Conservation (phyloP, 768 basidiomycete species). For the Leccinum obscurum region DNA sequence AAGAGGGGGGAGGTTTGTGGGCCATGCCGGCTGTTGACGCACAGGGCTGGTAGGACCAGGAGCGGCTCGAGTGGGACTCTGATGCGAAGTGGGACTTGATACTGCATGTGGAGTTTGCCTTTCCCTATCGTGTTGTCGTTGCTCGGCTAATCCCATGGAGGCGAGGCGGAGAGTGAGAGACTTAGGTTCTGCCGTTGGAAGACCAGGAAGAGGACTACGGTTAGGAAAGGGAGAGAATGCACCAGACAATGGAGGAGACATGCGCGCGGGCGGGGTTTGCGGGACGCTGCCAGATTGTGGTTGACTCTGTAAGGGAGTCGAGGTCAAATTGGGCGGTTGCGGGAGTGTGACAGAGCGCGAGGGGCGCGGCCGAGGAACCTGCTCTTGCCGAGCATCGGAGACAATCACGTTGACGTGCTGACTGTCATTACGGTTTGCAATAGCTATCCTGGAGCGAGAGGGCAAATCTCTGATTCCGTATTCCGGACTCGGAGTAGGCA, state of each 20-base stretch:
- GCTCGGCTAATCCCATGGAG: constrained; percentile 25
- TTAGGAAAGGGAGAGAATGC: constrained; percentile 10
- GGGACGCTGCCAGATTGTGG: background rate
- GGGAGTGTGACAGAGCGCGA: constrained; percentile 28
- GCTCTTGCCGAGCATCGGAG: constrained; percentile 6
- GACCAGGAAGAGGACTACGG: constrained; percentile 4
- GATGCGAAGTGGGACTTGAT: constrained; percentile 3
- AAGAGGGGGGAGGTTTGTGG: constrained; percentile 29
- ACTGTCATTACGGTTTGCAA: constrained; percentile 16
- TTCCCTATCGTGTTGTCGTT: constrained; percentile 20
- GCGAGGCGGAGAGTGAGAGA: constrained; percentile 38
- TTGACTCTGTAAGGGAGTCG: constrained; percentile 4
- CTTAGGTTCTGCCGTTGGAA: constrained; percentile 16
- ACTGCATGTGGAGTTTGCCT: constrained; percentile 10
- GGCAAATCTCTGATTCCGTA: constrained; percentile 48
- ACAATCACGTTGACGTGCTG: constrained; percentile 2
- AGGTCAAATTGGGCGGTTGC: constrained; percentile 13
- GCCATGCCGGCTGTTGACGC: constrained; percentile 24
- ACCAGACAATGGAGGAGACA: constrained; percentile 10
- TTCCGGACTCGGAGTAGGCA: constrained; percentile 34
- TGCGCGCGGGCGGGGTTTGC: constrained; percentile 8
- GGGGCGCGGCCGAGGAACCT: constrained; percentile 6
- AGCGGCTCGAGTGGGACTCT: constrained; percentile 15
- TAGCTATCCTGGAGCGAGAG: constrained; percentile 28
- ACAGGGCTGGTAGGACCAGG: constrained; percentile 13